Evolutionary conservation across 352 stramenopile species (phyloP).

Genomic region (Pythium phragmitis): DNA sequence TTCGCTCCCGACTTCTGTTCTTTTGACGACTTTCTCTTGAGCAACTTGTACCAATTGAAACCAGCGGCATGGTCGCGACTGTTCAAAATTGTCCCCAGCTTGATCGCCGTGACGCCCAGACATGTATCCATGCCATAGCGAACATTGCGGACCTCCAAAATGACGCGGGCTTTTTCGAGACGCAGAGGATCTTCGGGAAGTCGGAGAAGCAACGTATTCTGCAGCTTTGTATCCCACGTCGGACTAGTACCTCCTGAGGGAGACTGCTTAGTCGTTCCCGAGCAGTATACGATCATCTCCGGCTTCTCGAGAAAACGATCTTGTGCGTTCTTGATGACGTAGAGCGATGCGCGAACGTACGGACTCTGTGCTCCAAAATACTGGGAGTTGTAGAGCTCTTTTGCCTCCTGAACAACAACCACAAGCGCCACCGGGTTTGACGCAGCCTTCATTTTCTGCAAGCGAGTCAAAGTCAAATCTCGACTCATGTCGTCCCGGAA

Average conservation of each 20-base stretch:
- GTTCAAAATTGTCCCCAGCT: conserved; percentile 78
- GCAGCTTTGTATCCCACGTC: conserved; percentile 70
- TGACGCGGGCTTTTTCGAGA: conserved; percentile 70
- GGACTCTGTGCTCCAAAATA: conserved; percentile 86
- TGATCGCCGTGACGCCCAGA: conserved; percentile 79
- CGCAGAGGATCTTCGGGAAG: conserved; percentile 61
- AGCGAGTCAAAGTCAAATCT: conserved; percentile 51
- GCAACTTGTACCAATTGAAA: conserved; percentile 88
- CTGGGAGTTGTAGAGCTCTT: conserved; percentile 82
- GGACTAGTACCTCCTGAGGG: conserved; percentile 70
- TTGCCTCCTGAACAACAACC: conserved; percentile 75
- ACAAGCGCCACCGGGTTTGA: conserved; percentile 79
- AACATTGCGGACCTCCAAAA: conserved; percentile 87
- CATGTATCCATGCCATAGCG: conserved; percentile 84
- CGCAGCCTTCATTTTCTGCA: conserved; percentile 80
- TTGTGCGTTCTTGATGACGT: conserved; percentile 79
- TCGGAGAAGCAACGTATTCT: conserved; percentile 77
- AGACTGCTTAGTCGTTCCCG: conserved; percentile 74
- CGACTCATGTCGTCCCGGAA: conserved; percentile 47
- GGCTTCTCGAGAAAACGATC: conserved; percentile 75
- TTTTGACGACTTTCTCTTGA: conserved; percentile 75
- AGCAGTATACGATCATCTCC: conserved; percentile 77
- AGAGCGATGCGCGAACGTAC: conserved; percentile 81
- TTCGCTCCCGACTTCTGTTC: conserved; percentile 42
- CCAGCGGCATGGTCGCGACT: conserved; percentile 69